These are phyloP conservation scores for Claviceps pusilla DNA, from an alignment of 2,329 filamentous ascomycete genomes.

Conservation along the genomic window DNA sequence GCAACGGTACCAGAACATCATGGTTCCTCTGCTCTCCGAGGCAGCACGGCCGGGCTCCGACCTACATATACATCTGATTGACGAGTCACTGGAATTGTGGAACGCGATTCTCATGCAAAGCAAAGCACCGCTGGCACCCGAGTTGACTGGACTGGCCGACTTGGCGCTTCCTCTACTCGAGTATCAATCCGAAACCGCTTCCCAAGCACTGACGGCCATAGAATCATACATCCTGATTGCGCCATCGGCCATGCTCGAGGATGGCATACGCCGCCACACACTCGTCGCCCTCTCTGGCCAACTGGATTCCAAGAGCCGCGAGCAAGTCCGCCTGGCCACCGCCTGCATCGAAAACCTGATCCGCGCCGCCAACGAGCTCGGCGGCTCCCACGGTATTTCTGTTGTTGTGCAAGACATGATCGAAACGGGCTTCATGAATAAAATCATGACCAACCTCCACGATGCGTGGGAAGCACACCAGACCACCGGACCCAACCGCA, in stretches of 20 bases:
- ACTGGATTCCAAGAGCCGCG: constrained; percentile 38
- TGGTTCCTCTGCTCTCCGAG: constrained; percentile 68
- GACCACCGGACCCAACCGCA: constrained; percentile 65
- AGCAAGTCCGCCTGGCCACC: constrained; percentile 42
- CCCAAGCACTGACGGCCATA: constrained; percentile 46
- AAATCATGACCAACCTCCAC: constrained; percentile 50
- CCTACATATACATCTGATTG: constrained; percentile 66
- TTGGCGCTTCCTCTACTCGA: constrained; percentile 51
- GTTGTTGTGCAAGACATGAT: constrained; percentile 53
- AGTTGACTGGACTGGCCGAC: constrained; percentile 49
- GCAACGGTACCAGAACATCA: constrained; percentile 60
- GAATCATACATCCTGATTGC: constrained; percentile 59
- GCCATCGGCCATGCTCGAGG: constrained; percentile 48
- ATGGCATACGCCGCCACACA: constrained; percentile 36
- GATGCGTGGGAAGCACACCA: constrained; percentile 61
- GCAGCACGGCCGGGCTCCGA: constrained; percentile 65
- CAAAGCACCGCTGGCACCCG: constrained; percentile 42
- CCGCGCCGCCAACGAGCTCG: constrained; percentile 45
- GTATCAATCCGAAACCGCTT: constrained; percentile 48
- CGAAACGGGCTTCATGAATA: constrained; percentile 44
- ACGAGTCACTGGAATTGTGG: constrained; percentile 89
- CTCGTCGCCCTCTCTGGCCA: constrained; percentile 33
- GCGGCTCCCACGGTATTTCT: constrained; percentile 44
- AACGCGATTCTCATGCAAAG: constrained; percentile 55
- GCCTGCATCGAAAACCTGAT: constrained; percentile 52